phyloP scores from a whole-genome alignment of 177 flowering plant species.

The Vitis hybrid region DNA sequence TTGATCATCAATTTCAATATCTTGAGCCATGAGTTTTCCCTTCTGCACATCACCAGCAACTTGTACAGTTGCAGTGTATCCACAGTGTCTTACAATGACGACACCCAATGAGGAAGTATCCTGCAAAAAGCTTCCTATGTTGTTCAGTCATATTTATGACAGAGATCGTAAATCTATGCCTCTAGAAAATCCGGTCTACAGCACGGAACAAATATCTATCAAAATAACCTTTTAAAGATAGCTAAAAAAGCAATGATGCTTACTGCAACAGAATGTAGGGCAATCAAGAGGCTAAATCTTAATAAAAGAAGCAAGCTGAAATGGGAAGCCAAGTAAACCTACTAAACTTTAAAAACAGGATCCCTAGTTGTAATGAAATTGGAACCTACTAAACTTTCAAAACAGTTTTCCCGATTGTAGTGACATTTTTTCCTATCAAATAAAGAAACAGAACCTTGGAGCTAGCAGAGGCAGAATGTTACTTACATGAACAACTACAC shows the following conservation, averaged over 20 bases:
- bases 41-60: slow-evolving; percentile 60
- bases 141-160: not conserved
- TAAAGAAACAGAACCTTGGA: not conserved
- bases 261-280: too few species aligned
- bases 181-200: too few species aligned
- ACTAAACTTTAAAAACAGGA: too few species aligned
- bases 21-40: slow-evolving; percentile 28
- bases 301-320: not conserved
- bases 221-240: too few species aligned
- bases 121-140: slow-evolving; percentile 34
- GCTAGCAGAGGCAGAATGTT: not conserved
- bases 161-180: too few species aligned
- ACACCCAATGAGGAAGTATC: slow-evolving; percentile 71
- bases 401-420: too few species aligned
- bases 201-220: too few species aligned
- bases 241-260: too few species aligned
- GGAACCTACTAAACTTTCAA: too few species aligned
- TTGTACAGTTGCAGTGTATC: slow-evolving; percentile 73
- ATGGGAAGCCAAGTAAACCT: not conserved
- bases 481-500: slow-evolving; percentile 69
- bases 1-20: slow-evolving; percentile 71
- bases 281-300: not conserved
- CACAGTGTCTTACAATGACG: slow-evolving; percentile 76
- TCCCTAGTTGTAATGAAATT: too few species aligned
- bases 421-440: too few species aligned